A percentile compares a stretch with the other conserved stretches of the same genome.
Evolutionary conservation across 2,329 filamentous ascomycete genomes (phyloP).

Genomic region (Penicillium frequentans): DNA sequence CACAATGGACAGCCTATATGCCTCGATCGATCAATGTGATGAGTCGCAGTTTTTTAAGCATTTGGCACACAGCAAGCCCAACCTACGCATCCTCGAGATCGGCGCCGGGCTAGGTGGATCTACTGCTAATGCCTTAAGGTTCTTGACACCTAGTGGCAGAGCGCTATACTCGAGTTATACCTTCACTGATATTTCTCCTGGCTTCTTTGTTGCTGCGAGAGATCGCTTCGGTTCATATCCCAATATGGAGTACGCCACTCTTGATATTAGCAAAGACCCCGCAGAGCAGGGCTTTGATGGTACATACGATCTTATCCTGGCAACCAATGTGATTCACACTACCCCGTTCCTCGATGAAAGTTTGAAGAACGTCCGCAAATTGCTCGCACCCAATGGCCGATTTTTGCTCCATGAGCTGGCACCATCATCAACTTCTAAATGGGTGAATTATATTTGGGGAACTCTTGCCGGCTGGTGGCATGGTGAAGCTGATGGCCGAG

Average conservation of each 20-base stretch:
- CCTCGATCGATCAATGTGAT: slow-evolving; percentile 4
- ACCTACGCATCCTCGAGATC: slow-evolving; percentile 23
- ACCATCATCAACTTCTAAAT: neutral
- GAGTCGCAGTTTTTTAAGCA: slow-evolving; percentile 11
- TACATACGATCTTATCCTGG: slow-evolving; percentile 36
- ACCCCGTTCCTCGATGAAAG: slow-evolving; percentile 23
- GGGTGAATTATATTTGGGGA: slow-evolving; percentile 31
- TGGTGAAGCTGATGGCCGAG: slow-evolving; percentile 21
- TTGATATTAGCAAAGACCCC: slow-evolving; percentile 33
- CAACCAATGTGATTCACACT: slow-evolving; percentile 31
- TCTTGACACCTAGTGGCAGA: slow-evolving; percentile 1
- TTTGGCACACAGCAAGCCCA: slow-evolving; percentile 24
- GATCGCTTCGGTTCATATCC: slow-evolving; percentile 21
- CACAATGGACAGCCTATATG: slow-evolving; percentile 13
- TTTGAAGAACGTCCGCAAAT: slow-evolving; percentile 24
- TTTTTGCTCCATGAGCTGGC: slow-evolving; percentile 47
- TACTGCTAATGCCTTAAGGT: slow-evolving; percentile 20
- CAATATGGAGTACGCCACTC: slow-evolving; percentile 28
- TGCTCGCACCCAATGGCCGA: slow-evolving; percentile 45
- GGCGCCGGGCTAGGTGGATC: slow-evolving; percentile 17
- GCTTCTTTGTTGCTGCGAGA: slow-evolving; percentile 27
- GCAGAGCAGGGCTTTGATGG: slow-evolving; percentile 30
- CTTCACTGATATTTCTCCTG: slow-evolving; percentile 32
- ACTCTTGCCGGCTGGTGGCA: slow-evolving; percentile 43
- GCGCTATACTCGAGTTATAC: slow-evolving; percentile 25